Percentiles rank a stretch among this genome's conserved stretches.
Conservation (phyloP, 2,329 filamentous ascomycete genomes). For the Diaporthe citrichinensis region DNA sequence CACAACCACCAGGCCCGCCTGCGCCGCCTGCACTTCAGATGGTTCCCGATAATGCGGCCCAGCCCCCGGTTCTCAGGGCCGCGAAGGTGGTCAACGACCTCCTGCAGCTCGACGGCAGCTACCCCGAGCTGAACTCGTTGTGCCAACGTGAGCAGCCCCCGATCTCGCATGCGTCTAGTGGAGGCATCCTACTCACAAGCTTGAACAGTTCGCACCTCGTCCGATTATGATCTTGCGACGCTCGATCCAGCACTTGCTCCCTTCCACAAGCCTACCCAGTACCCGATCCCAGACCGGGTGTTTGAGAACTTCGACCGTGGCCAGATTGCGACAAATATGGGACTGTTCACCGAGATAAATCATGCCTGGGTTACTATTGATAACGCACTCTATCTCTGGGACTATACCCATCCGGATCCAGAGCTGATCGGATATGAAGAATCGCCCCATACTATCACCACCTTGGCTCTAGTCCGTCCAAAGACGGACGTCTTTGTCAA, state of each 20-base stretch:
- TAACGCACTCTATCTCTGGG: conserved; percentile 96
- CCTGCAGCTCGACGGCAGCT: conserved; percentile 81
- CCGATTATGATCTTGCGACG: conserved; percentile 86
- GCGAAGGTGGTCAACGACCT: conserved; percentile 87
- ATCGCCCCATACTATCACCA: conserved; percentile 87
- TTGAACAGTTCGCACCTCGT: conserved; percentile 83
- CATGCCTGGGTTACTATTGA: conserved; percentile 98
- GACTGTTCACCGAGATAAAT: conserved; percentile 92
- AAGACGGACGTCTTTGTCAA: conserved; percentile 89
- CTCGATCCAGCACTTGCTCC: conserved; percentile 83
- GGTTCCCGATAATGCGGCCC: conserved; percentile 55
- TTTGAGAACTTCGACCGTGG: conserved; percentile 93
- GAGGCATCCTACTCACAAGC: conserved; percentile 6
- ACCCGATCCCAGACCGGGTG: conserved; percentile 91
- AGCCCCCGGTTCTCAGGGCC: conserved; percentile 81
- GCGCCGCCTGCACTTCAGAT: conserved; percentile 52
- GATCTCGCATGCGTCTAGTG: neutral
- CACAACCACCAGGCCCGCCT: conserved; percentile 50
- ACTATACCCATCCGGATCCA: conserved; percentile 93
- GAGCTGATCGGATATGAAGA: conserved; percentile 95
- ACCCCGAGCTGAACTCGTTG: conserved; percentile 91
- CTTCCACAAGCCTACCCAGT: conserved; percentile 88
- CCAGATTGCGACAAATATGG: conserved; percentile 92
- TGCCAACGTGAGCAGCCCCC: conserved; percentile 78
- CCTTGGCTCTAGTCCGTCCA: conserved; percentile 89